Evolutionary conservation across 257 asterid genomes (phyloP).

Genomic region (Solanum sitiens): DNA sequence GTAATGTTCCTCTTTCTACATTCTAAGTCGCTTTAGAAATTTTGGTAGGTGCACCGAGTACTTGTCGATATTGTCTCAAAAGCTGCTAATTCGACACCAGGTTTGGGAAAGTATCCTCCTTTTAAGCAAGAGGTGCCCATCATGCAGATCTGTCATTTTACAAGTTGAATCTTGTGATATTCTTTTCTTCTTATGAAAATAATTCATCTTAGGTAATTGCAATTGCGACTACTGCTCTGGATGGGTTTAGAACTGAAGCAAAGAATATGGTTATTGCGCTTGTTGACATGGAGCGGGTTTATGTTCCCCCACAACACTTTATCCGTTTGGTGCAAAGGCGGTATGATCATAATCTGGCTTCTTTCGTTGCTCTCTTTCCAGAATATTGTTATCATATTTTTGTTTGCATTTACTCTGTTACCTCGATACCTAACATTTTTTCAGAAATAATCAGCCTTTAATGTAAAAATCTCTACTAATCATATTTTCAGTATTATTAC

Average conservation of each 20-base stretch:
- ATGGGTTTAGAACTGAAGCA: constrained; percentile 12
- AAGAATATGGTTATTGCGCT: constrained; percentile 17
- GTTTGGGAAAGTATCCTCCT: constrained; percentile 98
- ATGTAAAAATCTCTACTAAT: not conserved
- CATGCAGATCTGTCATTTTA: not conserved
- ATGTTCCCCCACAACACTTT: constrained; percentile 17
- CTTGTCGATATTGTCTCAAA: constrained; percentile 80
- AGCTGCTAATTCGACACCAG: constrained; percentile 95
- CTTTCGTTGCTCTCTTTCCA: not conserved
- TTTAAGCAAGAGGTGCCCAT: constrained; percentile 81
- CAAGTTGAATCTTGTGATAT: not conserved
- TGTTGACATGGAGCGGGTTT: constrained; percentile 32
- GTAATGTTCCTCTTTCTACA: not conserved
- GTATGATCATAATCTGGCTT: constrained; percentile 24
- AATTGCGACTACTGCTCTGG: constrained; percentile 14
- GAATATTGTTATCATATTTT: not conserved
- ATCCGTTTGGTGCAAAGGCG: constrained; percentile 63
- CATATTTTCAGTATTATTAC: not conserved
- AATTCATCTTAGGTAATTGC: constrained; percentile 7
- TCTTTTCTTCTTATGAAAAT: not conserved
- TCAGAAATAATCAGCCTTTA: not conserved
- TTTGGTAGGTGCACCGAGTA: constrained; percentile 79
- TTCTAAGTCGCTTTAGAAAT: not conserved
- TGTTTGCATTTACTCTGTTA: not conserved
- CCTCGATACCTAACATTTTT: not conserved